phyloP scores from a whole-genome alignment of 257 asterid species.

The Gardenia jasminoides region DNA sequence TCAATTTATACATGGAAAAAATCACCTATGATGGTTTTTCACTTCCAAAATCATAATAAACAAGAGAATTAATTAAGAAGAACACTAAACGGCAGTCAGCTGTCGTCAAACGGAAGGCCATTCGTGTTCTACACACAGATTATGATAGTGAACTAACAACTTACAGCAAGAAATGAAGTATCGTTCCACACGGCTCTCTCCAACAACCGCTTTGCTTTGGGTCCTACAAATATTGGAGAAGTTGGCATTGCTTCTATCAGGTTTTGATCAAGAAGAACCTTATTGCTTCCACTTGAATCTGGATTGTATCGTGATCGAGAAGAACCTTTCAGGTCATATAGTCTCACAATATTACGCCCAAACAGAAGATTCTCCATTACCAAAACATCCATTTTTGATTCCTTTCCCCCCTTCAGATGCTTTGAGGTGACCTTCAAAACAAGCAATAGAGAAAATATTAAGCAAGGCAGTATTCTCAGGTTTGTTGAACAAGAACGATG shows the following conservation, averaged over 20 bases:
- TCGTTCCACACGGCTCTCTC: constrained; percentile 91
- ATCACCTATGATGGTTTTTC: not conserved
- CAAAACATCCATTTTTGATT: constrained; percentile 69
- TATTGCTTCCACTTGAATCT: constrained; percentile 78
- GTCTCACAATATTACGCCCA: constrained; percentile 56
- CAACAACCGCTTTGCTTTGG: constrained; percentile 64
- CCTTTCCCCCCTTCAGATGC: constrained; percentile 72
- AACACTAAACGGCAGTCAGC: not conserved
- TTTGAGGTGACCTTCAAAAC: constrained; percentile 53
- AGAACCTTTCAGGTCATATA: constrained; percentile 87
- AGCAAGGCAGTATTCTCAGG: constrained; percentile 7
- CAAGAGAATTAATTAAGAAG: not conserved
- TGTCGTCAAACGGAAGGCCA: not conserved
- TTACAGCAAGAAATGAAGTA: constrained; percentile 85
- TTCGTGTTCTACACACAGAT: not conserved
- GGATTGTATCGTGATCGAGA: constrained; percentile 74
- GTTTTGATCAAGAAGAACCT: constrained; percentile 82
- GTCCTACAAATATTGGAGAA: constrained; percentile 80
- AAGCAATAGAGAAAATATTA: not conserved
- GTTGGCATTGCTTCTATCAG: constrained; percentile 80
- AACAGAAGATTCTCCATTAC: constrained; percentile 89
- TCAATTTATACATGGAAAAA: not conserved
- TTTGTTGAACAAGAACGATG: not conserved
- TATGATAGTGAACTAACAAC: constrained; percentile 20
- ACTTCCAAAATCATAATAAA: not conserved